Base-by-base conservation (phyloP, 2,329 filamentous ascomycete genomes). In the Beauveria scarabaeidicola region DNA sequence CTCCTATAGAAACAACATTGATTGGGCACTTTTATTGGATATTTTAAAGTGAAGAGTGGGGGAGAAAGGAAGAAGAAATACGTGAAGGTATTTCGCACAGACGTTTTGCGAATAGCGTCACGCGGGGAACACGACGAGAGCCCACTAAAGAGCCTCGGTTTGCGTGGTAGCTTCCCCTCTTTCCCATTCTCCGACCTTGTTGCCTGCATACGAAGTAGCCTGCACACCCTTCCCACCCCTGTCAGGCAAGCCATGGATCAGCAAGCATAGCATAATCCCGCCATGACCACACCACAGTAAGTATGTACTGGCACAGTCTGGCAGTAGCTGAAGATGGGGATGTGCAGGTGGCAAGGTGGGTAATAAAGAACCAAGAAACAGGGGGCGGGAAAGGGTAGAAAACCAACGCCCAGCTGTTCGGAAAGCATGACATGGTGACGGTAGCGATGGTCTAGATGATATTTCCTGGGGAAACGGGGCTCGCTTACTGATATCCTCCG, bases 391-490 rank as follows among this genome's bases (percentile, higher is more conserved):
- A 11, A 44, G 19, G 32, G 32, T 36, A 36, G 32, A 36, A 36
- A 21, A 47, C 44, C 44, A 47, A 47, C 44, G 44, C n/a, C 17
- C 17, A 19, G 40, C 32, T 13, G 40, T 23, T 11, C 3, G 15
- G 11, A 6, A 32, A 44, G 52, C 25, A 54, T 17, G 52, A 41
- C 36, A 41, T 27, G 8, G 36, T 41, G 36, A 27, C 36, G 15
- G 17, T 25, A 8, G 36, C 51, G 51, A 41, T 23, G 29, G 21
- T 11, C 29, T 25, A n/a, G 32, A 19, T 41, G 8, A 43, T 50
- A 36, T 36, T 36, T 57, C 54, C 54, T 57, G 54, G 54, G 54
- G 54, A 50, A 57, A 57, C 32, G 54, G 54, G 54, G 15, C 54
- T 48, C 41, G 53, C 53, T 41, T 57, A n/a, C n/a, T n/a, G n/a